phyloP scores from a whole-genome alignment of 768 basidiomycete genomes.

The Trichaptum fuscoviolaceum region DNA sequence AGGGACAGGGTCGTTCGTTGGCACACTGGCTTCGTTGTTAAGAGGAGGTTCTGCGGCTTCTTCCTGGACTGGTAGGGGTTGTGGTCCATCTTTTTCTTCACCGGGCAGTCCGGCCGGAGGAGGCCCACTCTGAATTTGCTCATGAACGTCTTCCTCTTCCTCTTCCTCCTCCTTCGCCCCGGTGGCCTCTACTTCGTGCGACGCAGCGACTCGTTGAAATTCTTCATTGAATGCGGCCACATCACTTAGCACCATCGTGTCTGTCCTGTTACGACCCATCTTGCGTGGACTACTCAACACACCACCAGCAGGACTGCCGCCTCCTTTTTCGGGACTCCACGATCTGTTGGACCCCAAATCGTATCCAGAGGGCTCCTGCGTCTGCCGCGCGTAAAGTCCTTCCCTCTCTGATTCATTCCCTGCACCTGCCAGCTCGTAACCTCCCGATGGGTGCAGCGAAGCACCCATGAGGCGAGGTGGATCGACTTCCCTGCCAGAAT shows the following conservation, averaged over 20 bases:
- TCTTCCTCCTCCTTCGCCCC: neutral
- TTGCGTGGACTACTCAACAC: constrained; percentile 33
- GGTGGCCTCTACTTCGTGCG: neutral
- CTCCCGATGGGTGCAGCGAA: constrained; percentile 28
- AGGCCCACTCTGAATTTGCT: neutral
- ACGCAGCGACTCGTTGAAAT: constrained; percentile 10
- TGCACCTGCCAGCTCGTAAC: constrained; percentile 10
- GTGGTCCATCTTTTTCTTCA: neutral
- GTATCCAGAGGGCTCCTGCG: constrained; percentile 7
- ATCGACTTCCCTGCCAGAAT: constrained; percentile 24
- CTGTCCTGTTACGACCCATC: constrained; percentile 54
- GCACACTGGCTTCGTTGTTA: neutral
- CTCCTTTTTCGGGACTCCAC: constrained; percentile 21
- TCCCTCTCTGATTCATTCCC: neutral
- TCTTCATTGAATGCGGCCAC: constrained; percentile 34
- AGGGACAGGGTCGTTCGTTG: no score
- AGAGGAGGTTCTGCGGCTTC: neutral
- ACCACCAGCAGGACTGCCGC: constrained; percentile 19
- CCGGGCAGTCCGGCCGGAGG: neutral
- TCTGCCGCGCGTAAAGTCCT: constrained; percentile 10
- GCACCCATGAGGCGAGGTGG: constrained; percentile 37
- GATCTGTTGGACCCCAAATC: constrained; percentile 11
- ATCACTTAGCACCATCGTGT: constrained; percentile 69
- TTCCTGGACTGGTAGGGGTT: neutral
- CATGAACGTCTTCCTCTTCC: neutral